Evolutionary conservation across 116 monocot species (phyloP).

Genomic region (Phalaenopsis hybrid): DNA sequence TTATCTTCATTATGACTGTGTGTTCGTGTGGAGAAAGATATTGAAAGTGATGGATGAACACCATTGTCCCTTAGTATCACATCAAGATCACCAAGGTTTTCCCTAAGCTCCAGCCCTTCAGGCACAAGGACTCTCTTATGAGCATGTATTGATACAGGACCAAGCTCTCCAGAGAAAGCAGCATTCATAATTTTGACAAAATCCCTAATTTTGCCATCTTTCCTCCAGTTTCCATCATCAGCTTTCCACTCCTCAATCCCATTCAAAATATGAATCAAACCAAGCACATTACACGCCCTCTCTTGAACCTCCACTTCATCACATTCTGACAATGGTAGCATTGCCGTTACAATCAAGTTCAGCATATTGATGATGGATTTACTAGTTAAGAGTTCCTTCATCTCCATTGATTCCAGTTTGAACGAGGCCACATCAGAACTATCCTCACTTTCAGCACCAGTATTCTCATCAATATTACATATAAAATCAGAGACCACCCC

Average conservation of each 20-base stretch:
- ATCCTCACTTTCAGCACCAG: slow-evolving; percentile 13
- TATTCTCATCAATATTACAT: slow-evolving; percentile 8
- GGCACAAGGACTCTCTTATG: slow-evolving; percentile 56
- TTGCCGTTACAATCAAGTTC: slow-evolving; percentile 47
- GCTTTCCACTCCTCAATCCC: slow-evolving; percentile 27
- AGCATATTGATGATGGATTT: slow-evolving; percentile 42
- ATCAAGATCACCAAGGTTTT: slow-evolving; percentile 59
- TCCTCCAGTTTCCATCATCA: slow-evolving; percentile 15
- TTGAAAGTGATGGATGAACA: slow-evolving; percentile 13
- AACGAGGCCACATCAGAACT: not conserved
- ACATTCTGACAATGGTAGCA: slow-evolving; percentile 45
- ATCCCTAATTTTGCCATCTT: slow-evolving; percentile 19
- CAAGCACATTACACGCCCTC: slow-evolving; percentile 63
- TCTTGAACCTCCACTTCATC: slow-evolving; percentile 76
- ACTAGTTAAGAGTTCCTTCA: slow-evolving; percentile 23
- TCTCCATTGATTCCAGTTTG: slow-evolving; percentile 3
- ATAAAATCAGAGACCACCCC: slow-evolving; percentile 8
- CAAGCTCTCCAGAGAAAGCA: slow-evolving; percentile 57
- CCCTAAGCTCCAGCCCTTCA: slow-evolving; percentile 55
- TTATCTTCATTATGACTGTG: slow-evolving; percentile 13
- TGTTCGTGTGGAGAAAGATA: slow-evolving; percentile 35
- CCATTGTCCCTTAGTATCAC: slow-evolving; percentile 34
- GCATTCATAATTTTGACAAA: slow-evolving; percentile 27
- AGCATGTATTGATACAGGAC: slow-evolving; percentile 54
- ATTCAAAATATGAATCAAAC: slow-evolving; percentile 40